Percentiles rank a stretch among this genome's conserved stretches.
Evolutionary conservation across 805 yeast species (phyloP).

Genomic region (Yarrowia deformans): DNA sequence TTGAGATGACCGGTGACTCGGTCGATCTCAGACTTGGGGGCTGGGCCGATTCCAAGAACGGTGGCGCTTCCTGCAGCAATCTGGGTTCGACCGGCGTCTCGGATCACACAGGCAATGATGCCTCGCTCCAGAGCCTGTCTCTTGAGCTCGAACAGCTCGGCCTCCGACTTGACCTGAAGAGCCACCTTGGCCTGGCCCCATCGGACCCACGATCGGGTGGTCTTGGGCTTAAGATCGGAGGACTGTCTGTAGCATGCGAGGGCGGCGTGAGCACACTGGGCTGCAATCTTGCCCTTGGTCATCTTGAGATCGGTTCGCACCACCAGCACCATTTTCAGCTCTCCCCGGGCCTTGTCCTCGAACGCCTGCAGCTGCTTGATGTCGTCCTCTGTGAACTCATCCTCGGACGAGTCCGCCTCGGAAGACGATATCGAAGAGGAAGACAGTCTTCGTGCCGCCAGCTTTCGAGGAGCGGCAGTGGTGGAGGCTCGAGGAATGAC

Average conservation of each 20-base stretch:
- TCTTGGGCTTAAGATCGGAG: slow-evolving; percentile 63
- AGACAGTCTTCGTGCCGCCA: slow-evolving; percentile 7
- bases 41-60: slow-evolving; percentile 97
- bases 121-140: slow-evolving; percentile 83
- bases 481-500: slow-evolving; percentile 22
- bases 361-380: slow-evolving; percentile 28
- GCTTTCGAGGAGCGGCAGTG: slow-evolving; percentile 10
- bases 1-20: slow-evolving; percentile 81
- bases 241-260: slow-evolving; percentile 76
- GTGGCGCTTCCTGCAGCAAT: slow-evolving; percentile 96
- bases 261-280: slow-evolving; percentile 99
- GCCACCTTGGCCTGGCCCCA: slow-evolving; percentile 95
- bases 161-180: slow-evolving; percentile 67
- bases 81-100: slow-evolving; percentile 97
- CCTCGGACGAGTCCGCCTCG: slow-evolving; percentile 36
- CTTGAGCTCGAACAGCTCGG: slow-evolving; percentile 73
- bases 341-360: slow-evolving; percentile 34
- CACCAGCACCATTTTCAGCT: slow-evolving; percentile 70
- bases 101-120: slow-evolving; percentile 79
- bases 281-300: slow-evolving; percentile 96
- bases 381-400: slow-evolving; percentile 35
- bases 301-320: slow-evolving; percentile 88
- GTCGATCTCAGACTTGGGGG: slow-evolving; percentile 79
- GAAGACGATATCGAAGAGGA: slow-evolving; percentile 33
- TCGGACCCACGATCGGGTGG: slow-evolving; percentile 77